phyloP scores from a whole-genome alignment of 345 rosid species.

The Moricandia arvensis region DNA sequence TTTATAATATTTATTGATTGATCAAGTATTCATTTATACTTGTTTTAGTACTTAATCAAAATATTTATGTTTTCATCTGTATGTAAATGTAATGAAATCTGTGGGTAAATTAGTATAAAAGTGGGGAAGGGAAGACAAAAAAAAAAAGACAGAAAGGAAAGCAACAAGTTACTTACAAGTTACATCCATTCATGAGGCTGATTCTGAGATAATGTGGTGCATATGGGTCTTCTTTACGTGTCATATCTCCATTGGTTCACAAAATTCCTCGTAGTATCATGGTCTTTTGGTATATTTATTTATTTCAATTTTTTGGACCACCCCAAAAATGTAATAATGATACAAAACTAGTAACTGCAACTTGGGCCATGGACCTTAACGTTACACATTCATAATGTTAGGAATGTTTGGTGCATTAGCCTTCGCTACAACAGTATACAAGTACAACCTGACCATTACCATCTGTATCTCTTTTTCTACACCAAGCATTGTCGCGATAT shows the following conservation, averaged over 20 bases:
- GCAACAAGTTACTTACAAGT: constrained; percentile 16
- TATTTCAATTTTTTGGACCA: neutral
- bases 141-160: constrained; percentile 5
- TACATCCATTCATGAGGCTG: constrained; percentile 27
- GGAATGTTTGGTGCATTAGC: too few relatives aligned
- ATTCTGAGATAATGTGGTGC: constrained; percentile 5
- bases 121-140: constrained; percentile 1
- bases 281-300: neutral
- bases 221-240: constrained; percentile 22
- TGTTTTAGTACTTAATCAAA: neutral
- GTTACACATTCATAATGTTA: constrained; percentile 11
- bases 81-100: neutral
- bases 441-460: constrained; percentile 2
- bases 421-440: too few relatives aligned
- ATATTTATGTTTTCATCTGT: neutral
- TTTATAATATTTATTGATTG: too few relatives aligned
- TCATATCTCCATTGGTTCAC: neutral
- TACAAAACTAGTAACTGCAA: constrained; percentile 15
- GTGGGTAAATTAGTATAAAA: neutral
- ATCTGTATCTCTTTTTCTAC: neutral
- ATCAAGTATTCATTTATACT: too few relatives aligned
- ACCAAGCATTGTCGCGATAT: constrained; percentile 55
- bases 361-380: constrained; percentile 23
- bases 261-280: constrained; percentile 17
- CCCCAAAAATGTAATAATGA: constrained; percentile 17